phyloP scores from a whole-genome alignment of 2,329 filamentous ascomycete species.

The Phoma sp. region DNA sequence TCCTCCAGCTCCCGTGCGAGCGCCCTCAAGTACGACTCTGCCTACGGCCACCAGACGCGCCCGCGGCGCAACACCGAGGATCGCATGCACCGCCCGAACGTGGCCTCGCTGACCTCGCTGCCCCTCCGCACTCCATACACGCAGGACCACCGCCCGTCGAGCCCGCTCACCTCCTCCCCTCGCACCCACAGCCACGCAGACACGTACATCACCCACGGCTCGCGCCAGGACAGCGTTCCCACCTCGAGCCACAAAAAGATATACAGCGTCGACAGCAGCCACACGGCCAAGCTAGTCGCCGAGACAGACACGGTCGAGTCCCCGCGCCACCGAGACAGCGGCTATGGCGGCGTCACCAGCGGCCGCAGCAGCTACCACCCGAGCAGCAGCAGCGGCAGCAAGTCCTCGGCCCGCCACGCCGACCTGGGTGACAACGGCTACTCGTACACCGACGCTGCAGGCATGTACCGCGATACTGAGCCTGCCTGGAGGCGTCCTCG shows the following conservation, averaged over 20 bases:
- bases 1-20: constrained; percentile 35
- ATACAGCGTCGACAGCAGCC: constrained; percentile 56
- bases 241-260: constrained; percentile 53
- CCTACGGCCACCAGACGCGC: constrained; percentile 47
- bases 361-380: constrained; percentile 40
- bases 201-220: constrained; percentile 47
- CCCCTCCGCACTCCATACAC: constrained; percentile 42
- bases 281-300: constrained; percentile 45
- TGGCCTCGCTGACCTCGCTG: constrained; percentile 38
- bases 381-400: constrained; percentile 15
- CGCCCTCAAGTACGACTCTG: constrained; percentile 48
- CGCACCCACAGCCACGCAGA: constrained; percentile 43
- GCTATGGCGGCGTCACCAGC: constrained; percentile 30
- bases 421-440: constrained; percentile 52
- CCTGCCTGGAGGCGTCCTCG: constrained; percentile 54
- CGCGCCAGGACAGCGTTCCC: constrained; percentile 17
- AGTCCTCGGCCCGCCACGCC: constrained; percentile 31
- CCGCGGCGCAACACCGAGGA: constrained; percentile 54
- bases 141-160: constrained; percentile 45
- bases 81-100: constrained; percentile 42
- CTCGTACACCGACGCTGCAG: constrained; percentile 57
- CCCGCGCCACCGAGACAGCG: constrained; percentile 33
- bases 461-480: constrained; percentile 59
- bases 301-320: constrained; percentile 47
- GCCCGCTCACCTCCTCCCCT: constrained; percentile 48